These are phyloP conservation scores for Rhypophila decipiens DNA, from an alignment of 495 filamentous ascomycete species.

Conservation along the genomic window DNA sequence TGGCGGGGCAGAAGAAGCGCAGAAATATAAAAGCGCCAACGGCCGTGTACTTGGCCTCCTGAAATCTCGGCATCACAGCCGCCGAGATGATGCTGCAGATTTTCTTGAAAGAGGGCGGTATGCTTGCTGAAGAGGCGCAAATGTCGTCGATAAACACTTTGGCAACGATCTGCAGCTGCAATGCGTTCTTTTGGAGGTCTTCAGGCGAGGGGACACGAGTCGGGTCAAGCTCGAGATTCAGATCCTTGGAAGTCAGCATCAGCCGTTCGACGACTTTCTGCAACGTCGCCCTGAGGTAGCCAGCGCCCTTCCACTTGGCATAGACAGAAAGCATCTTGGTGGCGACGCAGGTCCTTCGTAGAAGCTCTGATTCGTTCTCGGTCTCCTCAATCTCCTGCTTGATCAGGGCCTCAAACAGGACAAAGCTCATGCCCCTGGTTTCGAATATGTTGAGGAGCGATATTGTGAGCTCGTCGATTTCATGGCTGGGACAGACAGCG, in stretches of 20 bases:
- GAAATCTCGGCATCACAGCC: conserved; percentile 52
- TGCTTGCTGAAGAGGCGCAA: conserved; percentile 48
- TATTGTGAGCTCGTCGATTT: conserved; percentile 60
- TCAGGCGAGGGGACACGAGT: conserved; percentile 48
- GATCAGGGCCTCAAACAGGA: conserved; percentile 56
- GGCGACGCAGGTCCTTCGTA: conserved; percentile 57
- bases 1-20: conserved; percentile 63
- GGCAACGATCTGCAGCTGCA: conserved; percentile 53
- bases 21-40: conserved; percentile 65
- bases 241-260: conserved; percentile 52
- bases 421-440: conserved; percentile 51
- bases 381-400: conserved; percentile 60
- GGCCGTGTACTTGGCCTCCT: conserved; percentile 63
- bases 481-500: conserved; percentile 55
- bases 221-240: conserved; percentile 61
- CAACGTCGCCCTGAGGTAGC: conserved; percentile 56
- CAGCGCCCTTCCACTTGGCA: conserved; percentile 59
- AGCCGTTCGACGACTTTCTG: conserved; percentile 56
- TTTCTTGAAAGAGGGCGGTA: conserved; percentile 56
- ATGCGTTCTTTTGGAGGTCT: conserved; percentile 53
- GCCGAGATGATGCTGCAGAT: conserved; percentile 59
- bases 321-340: conserved; percentile 65
- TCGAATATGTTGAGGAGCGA: conserved; percentile 62
- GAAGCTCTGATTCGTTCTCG: conserved; percentile 57
- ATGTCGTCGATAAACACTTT: conserved; percentile 64